Percentiles rank a stretch among this genome's conserved stretches.
Conservation (phyloP, 805 yeast genomes). For the Candida sphagnicola region DNA sequence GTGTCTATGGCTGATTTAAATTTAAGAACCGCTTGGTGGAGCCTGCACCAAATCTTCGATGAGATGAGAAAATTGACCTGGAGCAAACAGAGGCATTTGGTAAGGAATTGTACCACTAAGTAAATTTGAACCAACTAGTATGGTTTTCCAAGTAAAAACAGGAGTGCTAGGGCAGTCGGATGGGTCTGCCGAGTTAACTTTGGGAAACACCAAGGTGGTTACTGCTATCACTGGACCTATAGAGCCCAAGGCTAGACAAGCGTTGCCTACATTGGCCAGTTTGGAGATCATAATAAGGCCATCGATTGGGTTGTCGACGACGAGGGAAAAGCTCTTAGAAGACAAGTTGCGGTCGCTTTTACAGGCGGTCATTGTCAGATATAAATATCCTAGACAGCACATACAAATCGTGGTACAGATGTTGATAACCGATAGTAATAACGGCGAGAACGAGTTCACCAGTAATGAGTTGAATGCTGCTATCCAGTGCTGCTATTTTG, state of each 20-base stretch:
- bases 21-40: too few species aligned
- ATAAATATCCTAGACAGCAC: conserved; percentile 71
- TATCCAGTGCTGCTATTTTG: conserved; percentile 69
- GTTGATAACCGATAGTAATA: conserved; percentile 22
- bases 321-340: conserved; percentile 76
- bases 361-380: conserved; percentile 54
- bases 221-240: conserved; percentile 89
- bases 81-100: too few species aligned
- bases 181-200: conserved; percentile 66
- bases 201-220: conserved; percentile 54
- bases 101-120: too few species aligned
- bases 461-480: conserved; percentile 61
- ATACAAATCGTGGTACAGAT: conserved; percentile 42
- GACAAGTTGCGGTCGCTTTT: conserved; percentile 63
- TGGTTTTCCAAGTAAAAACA: conserved; percentile 18
- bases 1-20: background rate
- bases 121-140: background rate
- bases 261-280: conserved; percentile 72
- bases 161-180: conserved; percentile 58
- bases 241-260: conserved; percentile 80
- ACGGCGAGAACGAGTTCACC: conserved; percentile 21
- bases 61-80: too few species aligned
- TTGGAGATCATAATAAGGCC: conserved; percentile 80
- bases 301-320: conserved; percentile 64
- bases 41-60: too few species aligned